Base-by-base conservation (phyloP, 2,329 filamentous ascomycete genomes). In the Chrysoporthe cubensis region DNA sequence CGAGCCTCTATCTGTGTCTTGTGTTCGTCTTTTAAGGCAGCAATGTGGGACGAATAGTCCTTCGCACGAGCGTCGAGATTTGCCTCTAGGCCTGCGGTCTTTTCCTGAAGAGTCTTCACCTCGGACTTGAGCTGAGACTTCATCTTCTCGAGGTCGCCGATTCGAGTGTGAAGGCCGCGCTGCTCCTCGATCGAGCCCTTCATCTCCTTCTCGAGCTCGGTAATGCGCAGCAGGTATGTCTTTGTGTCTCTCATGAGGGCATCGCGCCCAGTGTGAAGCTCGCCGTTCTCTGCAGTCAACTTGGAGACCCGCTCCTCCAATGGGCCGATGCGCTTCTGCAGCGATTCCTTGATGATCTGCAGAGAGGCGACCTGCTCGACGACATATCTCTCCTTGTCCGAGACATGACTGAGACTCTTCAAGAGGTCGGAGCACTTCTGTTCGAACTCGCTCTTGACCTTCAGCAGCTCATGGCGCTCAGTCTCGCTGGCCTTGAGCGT, bases 281-380 rank as follows among this genome's bases (percentile, higher is more conserved):
- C 43, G 37, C 18, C 9, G 3, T 71, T 66, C 61, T 73, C 71
- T 7, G 44, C 54, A 59, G 69, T 52, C 16, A 69, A n/a, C 18
- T 70, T 70, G 44, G 65, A 68, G 34, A 71, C 71, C 26, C 65
- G 68, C 34, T 69, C 66, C n/a, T 71, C 71, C 7, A 74, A 62
- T 57, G 71, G 71, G 11, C 71, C 71, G 2, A 70, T 58, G 1
- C 69, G 69, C 21, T 64, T 67, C 37, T 69, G 68, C 34, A 66
- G 62, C 34, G 65, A 66, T 57, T 70, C 65, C 65, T 70, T 68
- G 50, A 69, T 70, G 64, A 72, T 71, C 59, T 73, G 69, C 66
- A 72, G 72, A 61, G 69, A 71, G 3, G 70, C 70, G 3, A 68
- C 64, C 48, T 69, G 65, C 57, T 63, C 66, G 26, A 64, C 69